Percentiles rank a stretch among this genome's conserved stretches.
These are phyloP conservation scores for Cnidoscolus chayamansa DNA, from an alignment of 441 rosid species.

Conservation along the genomic window DNA sequence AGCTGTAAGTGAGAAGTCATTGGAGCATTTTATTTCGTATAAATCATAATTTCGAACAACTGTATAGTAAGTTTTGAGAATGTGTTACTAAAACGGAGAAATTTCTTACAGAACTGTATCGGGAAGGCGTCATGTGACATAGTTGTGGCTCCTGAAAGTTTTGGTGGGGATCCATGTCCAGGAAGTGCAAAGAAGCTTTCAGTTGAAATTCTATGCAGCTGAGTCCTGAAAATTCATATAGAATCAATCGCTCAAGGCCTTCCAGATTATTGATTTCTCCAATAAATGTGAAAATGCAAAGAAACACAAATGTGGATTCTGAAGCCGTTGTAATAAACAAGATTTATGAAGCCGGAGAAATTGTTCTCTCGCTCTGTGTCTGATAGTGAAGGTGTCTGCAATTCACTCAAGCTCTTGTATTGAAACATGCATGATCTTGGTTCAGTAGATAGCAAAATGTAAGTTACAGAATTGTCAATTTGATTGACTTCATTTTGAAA, in stretches of 20 bases:
- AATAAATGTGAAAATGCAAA: background rate
- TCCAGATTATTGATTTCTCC: conserved; percentile 11
- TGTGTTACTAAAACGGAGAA: background rate
- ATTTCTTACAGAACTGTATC: conserved; percentile 57
- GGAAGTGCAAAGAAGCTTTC: conserved; percentile 75
- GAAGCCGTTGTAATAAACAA: conserved; percentile 13
- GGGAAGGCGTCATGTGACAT: conserved; percentile 77
- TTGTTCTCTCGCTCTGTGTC: background rate
- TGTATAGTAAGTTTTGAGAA: background rate
- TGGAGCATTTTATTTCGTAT: background rate
- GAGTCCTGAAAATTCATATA: conserved; percentile 10
- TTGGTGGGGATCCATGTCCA: conserved; percentile 94
- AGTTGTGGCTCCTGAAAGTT: conserved; percentile 64
- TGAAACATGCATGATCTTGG: no score
- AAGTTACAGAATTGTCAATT: no score
- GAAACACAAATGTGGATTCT: conserved; percentile 14
- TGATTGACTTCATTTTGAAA: no score
- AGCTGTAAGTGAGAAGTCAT: conserved; percentile 9
- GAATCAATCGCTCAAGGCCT: background rate
- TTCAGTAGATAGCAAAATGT: no score
- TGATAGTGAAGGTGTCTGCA: background rate
- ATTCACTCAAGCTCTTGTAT: no score
- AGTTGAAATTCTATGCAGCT: conserved; percentile 74
- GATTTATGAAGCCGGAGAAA: conserved; percentile 13
- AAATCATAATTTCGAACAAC: background rate